phyloP scores from a whole-genome alignment of 1,139 yeast species.

The Schwanniomyces etchellsii region DNA sequence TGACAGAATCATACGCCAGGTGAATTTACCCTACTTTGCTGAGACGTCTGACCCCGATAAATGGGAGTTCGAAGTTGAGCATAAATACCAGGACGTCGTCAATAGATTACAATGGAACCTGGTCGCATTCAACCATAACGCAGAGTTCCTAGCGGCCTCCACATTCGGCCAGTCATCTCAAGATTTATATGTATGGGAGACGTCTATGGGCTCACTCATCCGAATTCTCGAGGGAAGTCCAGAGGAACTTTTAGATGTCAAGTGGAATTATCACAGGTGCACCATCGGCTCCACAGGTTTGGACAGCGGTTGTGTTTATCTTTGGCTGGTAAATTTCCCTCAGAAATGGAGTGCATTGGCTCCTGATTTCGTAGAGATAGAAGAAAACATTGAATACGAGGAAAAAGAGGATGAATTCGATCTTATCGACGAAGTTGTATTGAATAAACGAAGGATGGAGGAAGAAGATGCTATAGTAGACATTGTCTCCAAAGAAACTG shows the following conservation, averaged over 20 bases:
- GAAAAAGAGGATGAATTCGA: constrained; percentile 95
- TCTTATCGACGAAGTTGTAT: constrained; percentile 59
- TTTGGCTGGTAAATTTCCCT: constrained; percentile 81
- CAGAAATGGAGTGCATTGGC: constrained; percentile 97
- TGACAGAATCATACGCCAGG: constrained; percentile 77
- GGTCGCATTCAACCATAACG: constrained; percentile 68
- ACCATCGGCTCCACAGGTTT: constrained; percentile 82
- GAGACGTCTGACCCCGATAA: constrained; percentile 22
- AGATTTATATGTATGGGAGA: constrained; percentile 91
- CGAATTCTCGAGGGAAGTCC: constrained; percentile 91
- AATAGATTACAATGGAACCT: constrained; percentile 88
- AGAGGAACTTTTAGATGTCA: constrained; percentile 77
- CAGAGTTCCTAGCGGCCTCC: constrained; percentile 83
- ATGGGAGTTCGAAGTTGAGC: constrained; percentile 66
- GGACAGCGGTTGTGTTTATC: constrained; percentile 76
- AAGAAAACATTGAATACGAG: constrained; percentile 82
- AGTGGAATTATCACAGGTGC: constrained; percentile 78
- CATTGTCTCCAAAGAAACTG: constrained; percentile 53
- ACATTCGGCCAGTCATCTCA: constrained; percentile 84
- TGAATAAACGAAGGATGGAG: constrained; percentile 53
- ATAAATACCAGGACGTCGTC: constrained; percentile 86
- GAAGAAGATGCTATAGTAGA: constrained; percentile 72
- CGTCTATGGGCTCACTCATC: constrained; percentile 77
- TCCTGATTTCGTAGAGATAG: constrained; percentile 93
- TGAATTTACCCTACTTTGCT: constrained; percentile 47